Evolutionary conservation across 2,329 filamentous ascomycete species (phyloP), one percentile per base, ranked within the genome.

Genomic region (Aspergillus latus): DNA sequence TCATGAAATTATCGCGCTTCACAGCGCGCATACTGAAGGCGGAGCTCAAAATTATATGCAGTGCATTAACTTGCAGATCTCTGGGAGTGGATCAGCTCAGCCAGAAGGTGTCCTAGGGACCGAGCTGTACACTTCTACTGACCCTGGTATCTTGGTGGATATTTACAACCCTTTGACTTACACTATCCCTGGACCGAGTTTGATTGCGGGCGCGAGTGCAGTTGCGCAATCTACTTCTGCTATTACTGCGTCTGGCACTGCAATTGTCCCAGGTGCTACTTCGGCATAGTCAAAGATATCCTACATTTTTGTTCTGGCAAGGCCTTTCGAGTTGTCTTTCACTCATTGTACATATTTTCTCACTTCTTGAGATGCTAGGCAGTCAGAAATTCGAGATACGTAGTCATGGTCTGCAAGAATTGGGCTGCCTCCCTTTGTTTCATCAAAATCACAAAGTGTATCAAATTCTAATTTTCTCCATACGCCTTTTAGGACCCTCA

Each of bases 31-130:
- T 3, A 64, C 67, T 7, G 66, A 66, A 48, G 71, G 74, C 54
- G 77, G 76, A 1, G 74, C 76, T 9, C 78, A 80, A 69, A 78
- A 79, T 64, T 82, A 82, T 66, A 77, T 78, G 49, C 75, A 78
- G 58, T 82, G 84, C 69, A 77, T 83, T 62, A 85, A 87, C 72
- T 66, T 87, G 57, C 76, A 83, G 63, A 70, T 86, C 58, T 79
- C 78, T 28, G 82, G 82, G 40, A 80, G 78, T 13, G 76, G 79
- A 15, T 75, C 74, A 8, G 71, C 62, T 40, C 56, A 74, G 48
- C 76, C 78, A 4, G 65, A 71, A 32, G 83, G 82, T 53, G 74
- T 74, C 2, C 63, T 74, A 3, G 82, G 76, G 15, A 82, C 79
- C 2, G 68, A 72, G 50, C 74, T 85, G 10, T 87, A 86, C 76